Conservation (phyloP, 305 asterid genomes). For the Fraxinus baroniana region DNA sequence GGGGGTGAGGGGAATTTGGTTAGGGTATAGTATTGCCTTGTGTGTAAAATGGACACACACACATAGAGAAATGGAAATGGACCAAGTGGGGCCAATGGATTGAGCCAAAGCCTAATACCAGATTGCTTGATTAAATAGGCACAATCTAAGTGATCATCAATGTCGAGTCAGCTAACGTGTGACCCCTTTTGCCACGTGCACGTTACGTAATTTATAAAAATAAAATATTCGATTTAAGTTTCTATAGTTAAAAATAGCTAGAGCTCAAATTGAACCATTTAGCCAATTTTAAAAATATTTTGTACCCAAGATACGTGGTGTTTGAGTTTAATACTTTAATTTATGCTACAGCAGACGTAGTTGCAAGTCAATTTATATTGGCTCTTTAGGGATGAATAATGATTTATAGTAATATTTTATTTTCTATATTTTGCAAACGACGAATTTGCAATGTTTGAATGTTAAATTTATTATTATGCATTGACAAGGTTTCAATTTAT, state of each 20-base stretch:
- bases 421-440: neutral
- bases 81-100: neutral
- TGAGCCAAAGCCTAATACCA: neutral
- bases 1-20: neutral
- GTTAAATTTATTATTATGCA: neutral
- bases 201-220: too few species aligned
- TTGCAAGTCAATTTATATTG: neutral
- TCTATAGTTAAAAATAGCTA: neutral
- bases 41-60: neutral
- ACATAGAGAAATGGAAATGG: neutral
- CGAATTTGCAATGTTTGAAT: neutral
- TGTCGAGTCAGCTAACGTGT: neutral
- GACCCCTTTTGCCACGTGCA: neutral
- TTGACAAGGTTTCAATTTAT: neutral
- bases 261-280: neutral
- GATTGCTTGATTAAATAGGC: neutral
- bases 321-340: neutral
- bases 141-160: neutral
- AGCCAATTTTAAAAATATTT: neutral
- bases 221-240: neutral
- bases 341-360: neutral
- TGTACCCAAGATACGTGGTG: neutral
- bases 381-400: neutral
- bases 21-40: neutral
- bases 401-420: neutral